Percentiles rank a stretch among this genome's conserved stretches.
Conservation (phyloP, 2,329 filamentous ascomycete species). For the Coniochaeta sp. region DNA sequence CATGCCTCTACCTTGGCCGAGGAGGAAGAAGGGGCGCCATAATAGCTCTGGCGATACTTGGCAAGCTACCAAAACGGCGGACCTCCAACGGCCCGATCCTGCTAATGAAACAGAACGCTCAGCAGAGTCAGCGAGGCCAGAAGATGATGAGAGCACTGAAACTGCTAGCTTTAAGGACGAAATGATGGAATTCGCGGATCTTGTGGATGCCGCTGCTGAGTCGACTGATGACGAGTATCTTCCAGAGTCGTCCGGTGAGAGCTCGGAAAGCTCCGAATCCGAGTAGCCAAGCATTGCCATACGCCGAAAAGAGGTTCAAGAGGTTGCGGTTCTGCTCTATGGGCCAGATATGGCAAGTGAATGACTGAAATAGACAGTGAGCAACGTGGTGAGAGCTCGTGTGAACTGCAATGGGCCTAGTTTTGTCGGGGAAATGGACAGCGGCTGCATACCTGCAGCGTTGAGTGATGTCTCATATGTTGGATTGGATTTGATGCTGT, state of each 20-base stretch:
- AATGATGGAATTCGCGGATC: background rate
- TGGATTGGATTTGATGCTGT: background rate
- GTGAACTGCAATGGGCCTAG: too few species aligned
- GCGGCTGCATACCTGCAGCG: too few species aligned
- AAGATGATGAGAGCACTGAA: background rate
- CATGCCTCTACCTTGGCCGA: too few species aligned
- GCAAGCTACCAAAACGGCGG: too few species aligned
- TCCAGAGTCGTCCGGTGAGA: background rate
- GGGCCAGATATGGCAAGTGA: background rate
- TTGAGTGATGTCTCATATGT: background rate
- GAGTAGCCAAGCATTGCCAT: background rate
- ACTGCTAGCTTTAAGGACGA: background rate
- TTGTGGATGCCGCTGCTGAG: background rate
- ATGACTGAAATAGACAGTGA: background rate
- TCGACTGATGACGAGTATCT: background rate
- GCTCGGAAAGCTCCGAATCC: background rate
- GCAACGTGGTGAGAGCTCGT: background rate
- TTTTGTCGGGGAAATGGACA: too few species aligned
- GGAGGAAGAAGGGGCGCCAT: too few species aligned
- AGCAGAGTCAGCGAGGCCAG: too few species aligned
- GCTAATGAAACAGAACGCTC: too few species aligned
- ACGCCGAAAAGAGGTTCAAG: background rate
- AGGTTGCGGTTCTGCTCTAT: too few species aligned
- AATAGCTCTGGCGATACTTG: too few species aligned
- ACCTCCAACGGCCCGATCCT: too few species aligned